Conservation (phyloP, 148 eudicot species). For the Chenopodium formosanum region DNA sequence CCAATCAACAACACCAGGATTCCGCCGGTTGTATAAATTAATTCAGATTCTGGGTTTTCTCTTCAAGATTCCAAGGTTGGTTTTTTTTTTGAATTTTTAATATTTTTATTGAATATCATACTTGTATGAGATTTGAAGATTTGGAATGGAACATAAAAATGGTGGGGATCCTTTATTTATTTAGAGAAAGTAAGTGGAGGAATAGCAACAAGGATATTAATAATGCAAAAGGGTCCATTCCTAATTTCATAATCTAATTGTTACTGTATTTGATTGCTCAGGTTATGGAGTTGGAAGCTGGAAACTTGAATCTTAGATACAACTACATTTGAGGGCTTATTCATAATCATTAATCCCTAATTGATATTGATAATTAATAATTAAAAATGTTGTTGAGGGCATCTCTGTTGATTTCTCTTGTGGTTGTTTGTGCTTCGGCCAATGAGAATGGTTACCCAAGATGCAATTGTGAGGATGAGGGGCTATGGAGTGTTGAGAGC, state of each 20-base stretch:
- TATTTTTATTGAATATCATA: neutral
- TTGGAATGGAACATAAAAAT: neutral
- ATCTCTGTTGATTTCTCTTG: constrained; percentile 35
- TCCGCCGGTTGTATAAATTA: neutral
- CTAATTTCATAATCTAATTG: neutral
- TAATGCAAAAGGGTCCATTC: constrained; percentile 16
- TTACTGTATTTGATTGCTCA: neutral
- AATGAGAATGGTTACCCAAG: constrained; percentile 39
- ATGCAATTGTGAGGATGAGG: constrained; percentile 73
- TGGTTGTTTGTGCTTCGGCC: constrained; percentile 39
- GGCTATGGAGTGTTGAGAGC: constrained; percentile 64
- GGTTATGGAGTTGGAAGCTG: constrained; percentile 17
- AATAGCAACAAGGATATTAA: neutral
- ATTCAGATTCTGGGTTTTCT: constrained; percentile 26
- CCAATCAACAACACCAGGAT: constrained; percentile 2
- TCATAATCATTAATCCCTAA: too few species aligned
- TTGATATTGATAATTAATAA: too few species aligned
- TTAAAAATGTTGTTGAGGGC: constrained; percentile 48
- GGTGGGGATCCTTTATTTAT: neutral
- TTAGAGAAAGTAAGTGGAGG: constrained; percentile 6
- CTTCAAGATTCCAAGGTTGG: constrained; percentile 5
- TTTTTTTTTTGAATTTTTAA: neutral
- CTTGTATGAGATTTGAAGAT: too few species aligned
- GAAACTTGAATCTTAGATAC: too few species aligned
- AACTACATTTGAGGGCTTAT: too few species aligned